Percentiles rank a stretch among this genome's conserved stretches.
These are phyloP conservation scores for Cercophora sp. DNA, from an alignment of 495 filamentous ascomycete species.

Conservation along the genomic window DNA sequence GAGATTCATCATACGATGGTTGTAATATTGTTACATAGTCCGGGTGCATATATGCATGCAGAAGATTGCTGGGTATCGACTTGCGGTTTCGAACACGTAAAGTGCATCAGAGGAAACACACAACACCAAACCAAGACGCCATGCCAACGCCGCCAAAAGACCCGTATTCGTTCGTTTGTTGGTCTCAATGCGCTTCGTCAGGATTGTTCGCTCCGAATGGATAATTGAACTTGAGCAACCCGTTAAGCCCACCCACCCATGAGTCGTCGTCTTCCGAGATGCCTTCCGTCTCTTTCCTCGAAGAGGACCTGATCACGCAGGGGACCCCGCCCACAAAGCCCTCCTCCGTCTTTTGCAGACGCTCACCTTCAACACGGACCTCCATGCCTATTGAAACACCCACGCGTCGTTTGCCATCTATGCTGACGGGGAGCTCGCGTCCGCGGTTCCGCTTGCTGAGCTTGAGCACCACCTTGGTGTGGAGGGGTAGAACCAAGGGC, in stretches of 20 bases:
- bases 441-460: constrained; percentile 80
- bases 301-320: constrained; percentile 56
- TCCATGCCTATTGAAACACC: constrained; percentile 79
- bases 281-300: constrained; percentile 39
- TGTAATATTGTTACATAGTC: too few species aligned
- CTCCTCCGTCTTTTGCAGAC: constrained; percentile 51
- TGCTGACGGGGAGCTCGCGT: constrained; percentile 79
- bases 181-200: too few species aligned
- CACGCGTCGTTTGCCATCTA: constrained; percentile 75
- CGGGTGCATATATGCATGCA: too few species aligned
- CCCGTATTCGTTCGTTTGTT: too few species aligned
- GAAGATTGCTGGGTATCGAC: too few species aligned
- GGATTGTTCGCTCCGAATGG: constrained; percentile 87
- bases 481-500: constrained; percentile 81
- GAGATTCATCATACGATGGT: too few species aligned
- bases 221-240: constrained; percentile 94
- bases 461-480: constrained; percentile 78
- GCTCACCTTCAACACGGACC: constrained; percentile 79
- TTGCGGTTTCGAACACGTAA: too few species aligned
- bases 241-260: constrained; percentile 96
- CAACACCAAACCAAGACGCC: too few species aligned
- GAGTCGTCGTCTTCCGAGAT: constrained; percentile 70
- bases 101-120: too few species aligned
- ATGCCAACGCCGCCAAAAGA: too few species aligned
- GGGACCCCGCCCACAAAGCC: constrained; percentile 66